Evolutionary conservation across 441 rosid species (phyloP).

Genomic region (Adansonia rubrostipa): DNA sequence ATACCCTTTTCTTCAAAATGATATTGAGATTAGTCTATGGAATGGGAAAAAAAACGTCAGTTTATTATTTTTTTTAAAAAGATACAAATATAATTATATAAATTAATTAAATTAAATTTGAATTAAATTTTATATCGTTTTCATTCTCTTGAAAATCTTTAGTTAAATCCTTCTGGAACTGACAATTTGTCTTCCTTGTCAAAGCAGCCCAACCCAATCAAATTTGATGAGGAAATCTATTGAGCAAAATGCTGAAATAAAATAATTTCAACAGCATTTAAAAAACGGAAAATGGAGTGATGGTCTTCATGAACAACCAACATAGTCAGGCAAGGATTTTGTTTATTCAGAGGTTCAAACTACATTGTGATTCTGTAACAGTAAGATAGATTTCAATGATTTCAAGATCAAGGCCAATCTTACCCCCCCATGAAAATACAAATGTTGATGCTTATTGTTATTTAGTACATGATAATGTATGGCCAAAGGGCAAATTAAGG

Average conservation of each 20-base stretch:
- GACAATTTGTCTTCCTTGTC: neutral
- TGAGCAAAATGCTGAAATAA: neutral
- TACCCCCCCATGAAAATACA: no score
- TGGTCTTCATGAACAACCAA: neutral
- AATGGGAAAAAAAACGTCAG: no score
- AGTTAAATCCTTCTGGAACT: neutral
- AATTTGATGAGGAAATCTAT: neutral
- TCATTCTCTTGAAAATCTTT: no score
- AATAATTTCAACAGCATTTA: neutral
- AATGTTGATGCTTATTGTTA: neutral
- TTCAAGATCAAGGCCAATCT: no score
- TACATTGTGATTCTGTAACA: neutral
- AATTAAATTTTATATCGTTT: no score
- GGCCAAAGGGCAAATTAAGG: neutral
- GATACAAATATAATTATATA: no score
- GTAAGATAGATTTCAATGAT: neutral
- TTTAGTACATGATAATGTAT: neutral
- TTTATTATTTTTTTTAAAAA: no score
- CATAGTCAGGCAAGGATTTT: neutral
- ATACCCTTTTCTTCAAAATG: no score
- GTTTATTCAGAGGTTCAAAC: neutral
- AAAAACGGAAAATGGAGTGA: neutral
- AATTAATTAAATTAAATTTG: no score
- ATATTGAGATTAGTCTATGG: no score
- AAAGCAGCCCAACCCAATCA: neutral